These are phyloP conservation scores for Emericellopsis terricola DNA, from an alignment of 495 filamentous ascomycete species.

Conservation along the genomic window DNA sequence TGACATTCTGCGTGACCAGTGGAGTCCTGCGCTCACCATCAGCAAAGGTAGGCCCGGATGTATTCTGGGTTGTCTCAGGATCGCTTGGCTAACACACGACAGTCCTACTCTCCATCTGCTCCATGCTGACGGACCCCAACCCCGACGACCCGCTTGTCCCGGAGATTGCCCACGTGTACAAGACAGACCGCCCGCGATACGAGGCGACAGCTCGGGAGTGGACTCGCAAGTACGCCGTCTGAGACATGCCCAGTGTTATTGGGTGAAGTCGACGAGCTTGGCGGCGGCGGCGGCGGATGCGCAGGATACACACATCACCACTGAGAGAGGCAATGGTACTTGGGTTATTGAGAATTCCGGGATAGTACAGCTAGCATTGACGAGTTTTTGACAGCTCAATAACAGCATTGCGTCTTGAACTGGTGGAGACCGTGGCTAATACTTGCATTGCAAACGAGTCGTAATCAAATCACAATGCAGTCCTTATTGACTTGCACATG, in stretches of 20 bases:
- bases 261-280: background rate
- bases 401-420: no score
- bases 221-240: slow-evolving; percentile 97
- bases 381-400: no score
- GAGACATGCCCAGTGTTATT: slow-evolving; percentile 4
- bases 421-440: no score
- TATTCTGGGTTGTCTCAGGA: background rate
- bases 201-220: slow-evolving; percentile 95
- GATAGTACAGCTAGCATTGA: no score
- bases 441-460: no score
- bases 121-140: slow-evolving; percentile 98
- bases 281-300: slow-evolving; percentile 1
- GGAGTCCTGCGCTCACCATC: slow-evolving; percentile 96
- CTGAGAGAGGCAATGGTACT: no score
- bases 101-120: slow-evolving; percentile 98
- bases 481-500: no score
- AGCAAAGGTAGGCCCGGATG: slow-evolving; percentile 63
- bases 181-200: slow-evolving; percentile 90
- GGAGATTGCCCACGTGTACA: slow-evolving; percentile 98
- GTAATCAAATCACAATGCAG: no score
- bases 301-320: no score
- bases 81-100: no score
- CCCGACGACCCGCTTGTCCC: slow-evolving; percentile 96
- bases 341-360: no score
- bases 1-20: slow-evolving; percentile 95